Evolutionary conservation across 1,284 basidiomycete genomes (phyloP).

Genomic region (Leccinum glutinopallens): DNA sequence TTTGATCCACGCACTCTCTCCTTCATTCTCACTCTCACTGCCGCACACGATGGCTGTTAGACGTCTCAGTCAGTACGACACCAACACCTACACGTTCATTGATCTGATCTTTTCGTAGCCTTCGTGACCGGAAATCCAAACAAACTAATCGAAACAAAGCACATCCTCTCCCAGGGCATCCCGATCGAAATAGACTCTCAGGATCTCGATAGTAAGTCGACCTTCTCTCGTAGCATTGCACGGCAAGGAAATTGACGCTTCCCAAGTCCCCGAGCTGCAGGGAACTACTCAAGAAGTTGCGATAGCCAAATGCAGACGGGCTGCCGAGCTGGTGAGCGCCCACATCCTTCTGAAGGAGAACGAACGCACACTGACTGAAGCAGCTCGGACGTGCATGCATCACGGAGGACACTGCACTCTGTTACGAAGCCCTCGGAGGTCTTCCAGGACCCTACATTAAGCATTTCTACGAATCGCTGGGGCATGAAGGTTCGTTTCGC

Average conservation of each 20-base stretch:
- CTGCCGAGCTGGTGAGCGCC: constrained; percentile 72
- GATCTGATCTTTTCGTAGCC: constrained; percentile 48
- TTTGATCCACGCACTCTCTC: no score
- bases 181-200: constrained; percentile 69
- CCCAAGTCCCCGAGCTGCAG: constrained; percentile 88
- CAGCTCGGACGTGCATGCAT: constrained; percentile 86
- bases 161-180: constrained; percentile 64
- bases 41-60: constrained; percentile 19
- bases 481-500: constrained; percentile 58
- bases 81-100: not conserved
- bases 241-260: constrained; percentile 7
- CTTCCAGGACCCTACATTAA: constrained; percentile 99
- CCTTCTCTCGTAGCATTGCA: constrained; percentile 19
- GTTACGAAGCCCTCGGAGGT: constrained; percentile 86
- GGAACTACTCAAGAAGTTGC: constrained; percentile 93
- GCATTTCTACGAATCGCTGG: constrained; percentile 78
- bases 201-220: constrained; percentile 65
- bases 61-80: constrained; percentile 26
- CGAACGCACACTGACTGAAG: constrained; percentile 2
- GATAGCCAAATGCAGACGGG: constrained; percentile 82
- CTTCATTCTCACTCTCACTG: not conserved
- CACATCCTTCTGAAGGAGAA: not conserved
- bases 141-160: constrained; percentile 88
- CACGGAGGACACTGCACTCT: constrained; percentile 96
- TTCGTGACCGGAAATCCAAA: constrained; percentile 96